These are phyloP conservation scores for Acanthamoeba healyi DNA, from an alignment of 208 protist genomes.

Conservation along the genomic window DNA sequence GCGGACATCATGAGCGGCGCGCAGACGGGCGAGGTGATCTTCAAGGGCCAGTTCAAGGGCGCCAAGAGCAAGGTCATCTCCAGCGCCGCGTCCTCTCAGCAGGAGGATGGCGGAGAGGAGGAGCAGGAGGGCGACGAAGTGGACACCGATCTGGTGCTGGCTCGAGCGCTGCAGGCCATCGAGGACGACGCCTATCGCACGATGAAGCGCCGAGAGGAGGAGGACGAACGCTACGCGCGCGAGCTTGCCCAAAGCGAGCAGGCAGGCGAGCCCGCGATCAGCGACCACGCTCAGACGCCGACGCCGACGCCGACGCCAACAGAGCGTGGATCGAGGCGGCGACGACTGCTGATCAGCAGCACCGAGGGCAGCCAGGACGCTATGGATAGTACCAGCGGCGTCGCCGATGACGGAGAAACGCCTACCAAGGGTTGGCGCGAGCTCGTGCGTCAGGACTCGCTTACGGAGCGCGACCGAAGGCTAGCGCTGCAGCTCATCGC, in stretches of 20 bases:
- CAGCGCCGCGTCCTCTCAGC: background rate
- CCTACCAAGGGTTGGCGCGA: background rate
- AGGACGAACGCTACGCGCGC: constrained; percentile 34
- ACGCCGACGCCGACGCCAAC: background rate
- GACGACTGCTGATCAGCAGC: background rate
- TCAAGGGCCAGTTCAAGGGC: constrained; percentile 29
- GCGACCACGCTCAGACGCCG: background rate
- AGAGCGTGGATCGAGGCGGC: background rate
- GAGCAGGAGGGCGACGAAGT: background rate
- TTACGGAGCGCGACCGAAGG: constrained; percentile 16
- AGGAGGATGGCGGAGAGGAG: background rate
- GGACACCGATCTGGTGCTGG: constrained; percentile 35
- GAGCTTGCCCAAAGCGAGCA: constrained; percentile 4
- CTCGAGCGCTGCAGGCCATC: constrained; percentile 64
- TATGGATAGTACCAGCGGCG: no score
- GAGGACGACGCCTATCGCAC: constrained; percentile 49
- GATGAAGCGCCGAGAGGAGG: constrained; percentile 57
- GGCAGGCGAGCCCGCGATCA: background rate
- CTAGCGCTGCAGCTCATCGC: background rate
- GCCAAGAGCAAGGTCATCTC: constrained; percentile 28
- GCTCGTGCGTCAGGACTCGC: constrained; percentile 23
- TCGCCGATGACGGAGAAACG: background rate
- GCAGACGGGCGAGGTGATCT: constrained; percentile 29
- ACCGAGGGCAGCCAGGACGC: background rate
- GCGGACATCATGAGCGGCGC: constrained; percentile 50